Base-by-base conservation (phyloP, 768 basidiomycete genomes). In the Pholiota microspora region DNA sequence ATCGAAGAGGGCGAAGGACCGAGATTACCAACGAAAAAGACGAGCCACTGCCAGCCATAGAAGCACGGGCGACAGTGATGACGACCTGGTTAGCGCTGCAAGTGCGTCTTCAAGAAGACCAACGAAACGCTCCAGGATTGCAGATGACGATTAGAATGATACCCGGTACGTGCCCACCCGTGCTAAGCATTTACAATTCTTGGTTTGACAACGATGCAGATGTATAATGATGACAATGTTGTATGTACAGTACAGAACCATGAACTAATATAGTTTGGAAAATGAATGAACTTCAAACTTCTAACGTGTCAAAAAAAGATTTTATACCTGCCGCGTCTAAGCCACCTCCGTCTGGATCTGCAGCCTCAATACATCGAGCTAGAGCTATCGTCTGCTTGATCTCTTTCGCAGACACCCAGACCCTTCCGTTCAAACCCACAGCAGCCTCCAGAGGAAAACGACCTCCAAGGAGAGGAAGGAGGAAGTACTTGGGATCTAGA, bases 371-470 rank as follows among this genome's bases (percentile, higher is more conserved):
- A 64, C 92, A 91, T 45, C 91, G 80, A 54, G 83, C 75, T 21
- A 87, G 74, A 5, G 86, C 85, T 48, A 98, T 89, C 8, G 84
- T 87, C 62, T 91, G 84, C 59, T 79, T 83, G 9, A 79, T 71
- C 38, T 90, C 86, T 60, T 86, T 85, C 6, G 92, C 76, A 55
- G 78, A 88, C 60, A 98, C 70, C 96, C 96, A 98, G 15, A 97
- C 83, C 38, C 89, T 82, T 2, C 95, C 96, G 65, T 99, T 99
- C 69, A 90, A 76, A 0, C 97, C 97, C 1, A 94, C 84, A 1
- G 94, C 95, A 2, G 78, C 82, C 63, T 98, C 95, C 45, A 97
- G 79, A 7, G 93, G 91, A 64, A 96, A 93, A 34, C 79, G 79
- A 8, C 84, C 77, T 4, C 94, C 94, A 21, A 97, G 78, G 1